Conservation (phyloP, 495 filamentous ascomycete genomes). For the Penicillium subrubescens region DNA sequence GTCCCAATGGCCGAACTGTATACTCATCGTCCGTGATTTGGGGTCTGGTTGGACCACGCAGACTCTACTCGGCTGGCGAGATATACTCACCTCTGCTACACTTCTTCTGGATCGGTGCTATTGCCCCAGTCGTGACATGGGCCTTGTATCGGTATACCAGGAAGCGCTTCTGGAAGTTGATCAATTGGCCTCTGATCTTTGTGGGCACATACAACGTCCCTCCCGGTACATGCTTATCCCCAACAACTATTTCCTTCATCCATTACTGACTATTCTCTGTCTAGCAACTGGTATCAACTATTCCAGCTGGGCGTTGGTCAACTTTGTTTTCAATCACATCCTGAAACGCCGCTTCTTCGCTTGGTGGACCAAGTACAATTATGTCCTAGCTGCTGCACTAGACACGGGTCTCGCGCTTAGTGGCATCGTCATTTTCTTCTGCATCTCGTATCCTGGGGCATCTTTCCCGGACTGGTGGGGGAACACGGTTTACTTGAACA, state of each 20-base stretch:
- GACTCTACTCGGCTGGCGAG: slow-evolving; percentile 25
- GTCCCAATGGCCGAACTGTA: slow-evolving; percentile 44
- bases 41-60: slow-evolving; percentile 43
- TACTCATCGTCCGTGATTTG: slow-evolving; percentile 45
- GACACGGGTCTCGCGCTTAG: slow-evolving; percentile 37
- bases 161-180: slow-evolving; percentile 37
- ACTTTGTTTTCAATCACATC: slow-evolving; percentile 47
- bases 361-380: slow-evolving; percentile 46
- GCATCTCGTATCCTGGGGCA: slow-evolving; percentile 40
- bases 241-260: background rate
- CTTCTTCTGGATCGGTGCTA: slow-evolving; percentile 42
- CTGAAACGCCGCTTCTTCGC: slow-evolving; percentile 40
- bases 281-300: slow-evolving; percentile 53
- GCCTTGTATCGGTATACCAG: slow-evolving; percentile 39
- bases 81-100: slow-evolving; percentile 32
- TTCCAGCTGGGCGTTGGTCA: slow-evolving; percentile 51
- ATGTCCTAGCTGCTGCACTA: slow-evolving; percentile 35
- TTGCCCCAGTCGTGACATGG: slow-evolving; percentile 34
- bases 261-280: background rate
- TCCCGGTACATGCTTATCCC: slow-evolving; percentile 24
- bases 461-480: slow-evolving; percentile 44
- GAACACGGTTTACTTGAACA: slow-evolving; percentile 49
- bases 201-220: slow-evolving; percentile 47
- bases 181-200: slow-evolving; percentile 51
- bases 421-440: slow-evolving; percentile 40